Conservation (phyloP, 1,284 basidiomycete species). For the Chondrostereum purpureum region DNA sequence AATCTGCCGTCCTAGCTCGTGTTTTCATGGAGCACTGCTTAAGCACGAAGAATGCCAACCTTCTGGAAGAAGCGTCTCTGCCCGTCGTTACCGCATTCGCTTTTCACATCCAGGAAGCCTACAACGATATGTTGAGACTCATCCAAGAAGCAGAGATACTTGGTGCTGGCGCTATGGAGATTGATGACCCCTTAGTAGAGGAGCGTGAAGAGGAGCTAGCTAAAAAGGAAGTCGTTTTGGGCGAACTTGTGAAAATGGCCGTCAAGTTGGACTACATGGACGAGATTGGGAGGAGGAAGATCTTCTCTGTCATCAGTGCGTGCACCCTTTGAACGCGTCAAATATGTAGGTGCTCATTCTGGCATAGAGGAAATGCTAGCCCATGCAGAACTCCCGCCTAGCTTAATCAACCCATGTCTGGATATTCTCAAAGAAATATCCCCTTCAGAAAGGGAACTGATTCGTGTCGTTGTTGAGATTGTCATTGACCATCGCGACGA, state of each 20-base stretch:
- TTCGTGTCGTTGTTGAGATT: slow-evolving; percentile 91
- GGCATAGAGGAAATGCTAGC: slow-evolving; percentile 77
- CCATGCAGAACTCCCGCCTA: slow-evolving; percentile 73
- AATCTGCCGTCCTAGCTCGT: slow-evolving; percentile 79
- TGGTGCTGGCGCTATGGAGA: slow-evolving; percentile 29
- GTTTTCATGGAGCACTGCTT: slow-evolving; percentile 82
- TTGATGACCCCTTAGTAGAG: slow-evolving; percentile 40
- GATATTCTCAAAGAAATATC: slow-evolving; percentile 86
- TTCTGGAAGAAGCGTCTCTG: slow-evolving; percentile 64
- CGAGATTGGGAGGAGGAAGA: slow-evolving; percentile 90
- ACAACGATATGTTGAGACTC: slow-evolving; percentile 60
- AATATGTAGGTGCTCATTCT: not conserved
- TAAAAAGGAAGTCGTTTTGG: slow-evolving; percentile 70
- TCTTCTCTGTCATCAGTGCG: slow-evolving; percentile 83
- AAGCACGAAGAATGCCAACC: slow-evolving; percentile 54
- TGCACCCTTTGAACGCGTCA: slow-evolving; percentile 18
- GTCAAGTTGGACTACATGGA: slow-evolving; percentile 89
- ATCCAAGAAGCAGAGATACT: slow-evolving; percentile 39
- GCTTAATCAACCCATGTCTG: slow-evolving; percentile 75
- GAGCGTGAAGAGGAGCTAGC: slow-evolving; percentile 50
- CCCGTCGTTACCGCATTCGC: slow-evolving; percentile 90
- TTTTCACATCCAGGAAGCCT: slow-evolving; percentile 77
- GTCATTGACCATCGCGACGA: slow-evolving; percentile 80
- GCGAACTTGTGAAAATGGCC: slow-evolving; percentile 78
- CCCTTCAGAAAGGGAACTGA: slow-evolving; percentile 84